Percentiles rank a stretch among this genome's conserved stretches.
phyloP scores from a whole-genome alignment of 495 filamentous ascomycete species.

The Stereocaulon alpinum region DNA sequence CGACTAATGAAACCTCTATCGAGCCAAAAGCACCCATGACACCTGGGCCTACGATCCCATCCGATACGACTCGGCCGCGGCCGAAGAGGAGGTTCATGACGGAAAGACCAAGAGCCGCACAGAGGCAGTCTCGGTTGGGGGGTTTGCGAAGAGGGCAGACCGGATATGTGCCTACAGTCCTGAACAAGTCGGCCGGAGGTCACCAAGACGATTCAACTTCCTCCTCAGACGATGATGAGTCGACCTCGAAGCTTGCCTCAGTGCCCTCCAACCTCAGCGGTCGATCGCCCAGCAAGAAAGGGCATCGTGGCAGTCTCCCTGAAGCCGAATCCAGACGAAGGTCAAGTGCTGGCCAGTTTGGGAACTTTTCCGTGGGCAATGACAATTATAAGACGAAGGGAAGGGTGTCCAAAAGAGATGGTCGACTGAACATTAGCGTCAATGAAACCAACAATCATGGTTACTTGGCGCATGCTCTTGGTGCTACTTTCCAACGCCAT shows the following conservation, averaged over 20 bases:
- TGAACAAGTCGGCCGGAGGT: constrained; percentile 15
- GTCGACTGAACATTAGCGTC: constrained; percentile 58
- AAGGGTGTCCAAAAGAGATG: constrained; percentile 57
- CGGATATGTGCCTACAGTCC: constrained; percentile 13
- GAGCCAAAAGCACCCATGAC: neutral
- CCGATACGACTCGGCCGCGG: constrained; percentile 4
- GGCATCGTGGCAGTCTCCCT: neutral
- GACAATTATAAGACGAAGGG: constrained; percentile 54
- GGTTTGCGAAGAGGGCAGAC: constrained; percentile 17
- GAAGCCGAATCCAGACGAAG: neutral
- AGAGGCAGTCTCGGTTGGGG: constrained; percentile 7
- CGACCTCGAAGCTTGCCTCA: constrained; percentile 5
- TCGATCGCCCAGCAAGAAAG: constrained; percentile 1
- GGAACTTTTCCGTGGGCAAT: constrained; percentile 45
- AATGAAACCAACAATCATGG: constrained; percentile 55
- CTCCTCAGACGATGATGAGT: constrained; percentile 18
- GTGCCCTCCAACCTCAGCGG: constrained; percentile 9
- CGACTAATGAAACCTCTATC: neutral
- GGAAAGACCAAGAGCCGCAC: constrained; percentile 15
- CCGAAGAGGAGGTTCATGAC: constrained; percentile 6
- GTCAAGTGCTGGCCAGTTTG: constrained; percentile 10
- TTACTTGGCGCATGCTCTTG: constrained; percentile 60
- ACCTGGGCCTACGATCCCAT: neutral
- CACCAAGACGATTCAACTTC: constrained; percentile 11
- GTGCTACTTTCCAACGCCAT: constrained; percentile 40